Base-by-base conservation (phyloP, 352 stramenopile species). In the Phytophthora fragariae region DNA sequence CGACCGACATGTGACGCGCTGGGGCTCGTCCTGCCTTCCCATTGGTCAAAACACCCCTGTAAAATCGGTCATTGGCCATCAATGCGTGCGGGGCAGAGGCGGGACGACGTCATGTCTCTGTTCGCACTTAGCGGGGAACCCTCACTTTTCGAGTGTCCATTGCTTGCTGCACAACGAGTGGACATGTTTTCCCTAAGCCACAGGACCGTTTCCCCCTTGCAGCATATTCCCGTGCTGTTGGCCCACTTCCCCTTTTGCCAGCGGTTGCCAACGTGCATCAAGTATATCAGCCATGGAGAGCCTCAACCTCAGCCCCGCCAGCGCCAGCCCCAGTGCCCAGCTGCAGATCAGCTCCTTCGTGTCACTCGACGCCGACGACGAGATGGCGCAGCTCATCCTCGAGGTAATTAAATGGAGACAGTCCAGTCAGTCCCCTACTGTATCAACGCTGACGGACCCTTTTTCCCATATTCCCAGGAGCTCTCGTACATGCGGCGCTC, bases 341-440 rank as follows among this genome's bases (percentile, higher is more conserved):
- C 68, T 82, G 55, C 86, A 93, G 77, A 76, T 95, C 62, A 90
- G 88, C 79, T 91, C 82, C 73, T 95, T 95, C 60, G 71, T 95
- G 57, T 92, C 88, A 29, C 75, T 95, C 52, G 81, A 75, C 57
- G 86, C 83, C 24, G 78, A 92, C 72, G 88, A 95, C 71, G 88
- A 95, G 64, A 83, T 93, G 78, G 80, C 85, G 52, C 84, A 92
- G 62, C 72, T 92, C 46, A 92, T 94, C 57, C 87, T 94, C 62
- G 87, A 94, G 86, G 86, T 93, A 44, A 44, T 44, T 44, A 44
- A 44, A 17, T 44, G 37, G 37, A 44, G 37, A 52, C 52, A 47
- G 27, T 65, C 7, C 37, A 44, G 35, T 27, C 24, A 27, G 24
- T 27, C 35, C 47, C 29, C 24, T 21, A 62, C 17, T 57, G 56